These are phyloP conservation scores for Taphrina pruni DNA, from an alignment of 1,139 yeast species.

Conservation along the genomic window DNA sequence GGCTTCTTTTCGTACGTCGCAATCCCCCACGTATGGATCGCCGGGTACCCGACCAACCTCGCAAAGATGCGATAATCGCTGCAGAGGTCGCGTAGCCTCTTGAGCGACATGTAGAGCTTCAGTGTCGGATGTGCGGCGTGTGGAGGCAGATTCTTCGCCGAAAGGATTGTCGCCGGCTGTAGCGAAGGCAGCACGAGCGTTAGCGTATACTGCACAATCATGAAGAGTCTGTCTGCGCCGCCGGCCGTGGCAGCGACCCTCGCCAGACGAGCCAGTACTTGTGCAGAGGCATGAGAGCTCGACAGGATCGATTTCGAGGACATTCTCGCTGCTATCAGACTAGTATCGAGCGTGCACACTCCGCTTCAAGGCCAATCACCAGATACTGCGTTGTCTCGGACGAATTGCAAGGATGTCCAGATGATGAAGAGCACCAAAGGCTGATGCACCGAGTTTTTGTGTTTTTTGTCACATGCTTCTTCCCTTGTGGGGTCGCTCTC, in stretches of 20 bases:
- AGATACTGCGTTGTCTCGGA: background rate
- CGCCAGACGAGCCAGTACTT: constrained; percentile 26
- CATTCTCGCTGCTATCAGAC: background rate
- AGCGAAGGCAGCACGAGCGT: constrained; percentile 33
- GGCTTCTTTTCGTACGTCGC: constrained; percentile 34
- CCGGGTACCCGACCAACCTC: constrained; percentile 34
- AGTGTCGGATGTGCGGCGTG: constrained; percentile 11
- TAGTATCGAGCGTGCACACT: too few species aligned
- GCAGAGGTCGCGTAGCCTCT: constrained; percentile 28
- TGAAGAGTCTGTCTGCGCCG: constrained; percentile 29
- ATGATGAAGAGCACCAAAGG: background rate
- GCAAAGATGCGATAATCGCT: constrained; percentile 40
- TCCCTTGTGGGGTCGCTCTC: background rate
- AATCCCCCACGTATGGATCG: constrained; percentile 34
- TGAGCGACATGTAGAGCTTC: constrained; percentile 20
- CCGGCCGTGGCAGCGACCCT: constrained; percentile 30
- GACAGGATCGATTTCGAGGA: constrained; percentile 24
- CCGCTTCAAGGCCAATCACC: too few species aligned
- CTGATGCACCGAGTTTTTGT: background rate
- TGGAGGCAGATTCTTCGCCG: background rate
- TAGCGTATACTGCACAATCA: constrained; percentile 39
- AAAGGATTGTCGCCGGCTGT: constrained; percentile 8
- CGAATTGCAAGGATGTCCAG: background rate
- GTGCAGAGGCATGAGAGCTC: constrained; percentile 7
- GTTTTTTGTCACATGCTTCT: background rate